Evolutionary conservation across 2,329 filamentous ascomycete genomes (phyloP).

Genomic region (Fusarium drepaniforme): DNA sequence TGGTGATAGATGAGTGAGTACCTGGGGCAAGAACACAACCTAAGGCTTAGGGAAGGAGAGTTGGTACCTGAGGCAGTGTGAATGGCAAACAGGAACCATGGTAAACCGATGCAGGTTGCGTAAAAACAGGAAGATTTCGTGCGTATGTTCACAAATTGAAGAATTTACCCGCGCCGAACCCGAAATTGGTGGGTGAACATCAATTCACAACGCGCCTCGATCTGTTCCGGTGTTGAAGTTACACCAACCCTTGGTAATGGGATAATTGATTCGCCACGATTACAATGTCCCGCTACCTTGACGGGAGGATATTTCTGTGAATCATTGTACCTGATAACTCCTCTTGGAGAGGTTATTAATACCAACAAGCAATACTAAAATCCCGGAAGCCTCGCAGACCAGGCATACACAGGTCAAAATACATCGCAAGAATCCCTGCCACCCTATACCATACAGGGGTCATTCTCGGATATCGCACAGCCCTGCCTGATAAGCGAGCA

Average conservation of each 20-base stretch:
- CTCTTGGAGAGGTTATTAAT: not conserved
- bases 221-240: too few species aligned
- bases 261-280: too few species aligned
- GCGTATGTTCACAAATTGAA: too few species aligned
- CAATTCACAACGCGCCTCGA: too few species aligned
- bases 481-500: not conserved
- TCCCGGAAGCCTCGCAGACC: fast-evolving
- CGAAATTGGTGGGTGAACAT: too few species aligned
- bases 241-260: too few species aligned
- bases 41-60: not conserved
- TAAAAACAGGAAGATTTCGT: too few species aligned
- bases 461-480: not conserved
- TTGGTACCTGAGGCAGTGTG: not conserved
- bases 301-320: not conserved
- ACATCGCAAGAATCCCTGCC: not conserved
- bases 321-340: not conserved
- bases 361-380: not conserved
- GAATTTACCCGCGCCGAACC: too few species aligned
- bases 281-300: not conserved
- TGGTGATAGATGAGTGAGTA: not conserved
- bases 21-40: not conserved
- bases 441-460: not conserved
- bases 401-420: not conserved
- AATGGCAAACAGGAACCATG: not conserved
- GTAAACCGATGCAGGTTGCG: too few species aligned